Conservation (phyloP, 495 filamentous ascomycete genomes). For the Penicillium coffeae region DNA sequence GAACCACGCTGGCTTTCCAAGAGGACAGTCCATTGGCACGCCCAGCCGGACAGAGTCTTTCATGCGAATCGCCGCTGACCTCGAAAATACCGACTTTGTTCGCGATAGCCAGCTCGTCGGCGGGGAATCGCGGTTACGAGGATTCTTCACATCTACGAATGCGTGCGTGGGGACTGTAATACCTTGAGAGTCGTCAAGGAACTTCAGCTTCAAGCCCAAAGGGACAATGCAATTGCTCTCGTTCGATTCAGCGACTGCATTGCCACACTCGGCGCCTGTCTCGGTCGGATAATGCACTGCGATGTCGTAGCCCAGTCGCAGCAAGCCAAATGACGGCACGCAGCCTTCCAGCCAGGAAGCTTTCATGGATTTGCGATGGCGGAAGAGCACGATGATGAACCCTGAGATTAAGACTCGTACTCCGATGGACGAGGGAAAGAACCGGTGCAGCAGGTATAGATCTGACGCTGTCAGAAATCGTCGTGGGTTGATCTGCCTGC, state of each 20-base stretch:
- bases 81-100: constrained; percentile 7
- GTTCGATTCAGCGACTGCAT: constrained; percentile 5
- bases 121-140: constrained; percentile 3
- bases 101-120: constrained; percentile 1
- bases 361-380: constrained; percentile 12
- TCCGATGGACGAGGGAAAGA: constrained; percentile 13
- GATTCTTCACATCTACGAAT: constrained; percentile 11
- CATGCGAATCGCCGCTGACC: constrained; percentile 5
- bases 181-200: constrained; percentile 10
- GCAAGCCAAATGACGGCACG: constrained; percentile 13
- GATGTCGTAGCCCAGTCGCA: constrained; percentile 17
- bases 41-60: constrained; percentile 5
- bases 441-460: constrained; percentile 9
- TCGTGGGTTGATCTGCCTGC: constrained; percentile 8
- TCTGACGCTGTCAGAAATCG: constrained; percentile 11
- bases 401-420: constrained; percentile 18
- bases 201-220: constrained; percentile 14
- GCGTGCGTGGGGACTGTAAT: constrained; percentile 15
- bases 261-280: constrained; percentile 4
- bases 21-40: constrained; percentile 5
- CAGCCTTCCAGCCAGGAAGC: constrained; percentile 16
- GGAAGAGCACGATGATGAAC: constrained; percentile 18
- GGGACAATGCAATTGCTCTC: constrained; percentile 1
- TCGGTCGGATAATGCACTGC: constrained; percentile 10
- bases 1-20: constrained; percentile 15